Evolutionary conservation across 2,329 filamentous ascomycete species (phyloP).

Genomic region (Fusarium vanettenii): DNA sequence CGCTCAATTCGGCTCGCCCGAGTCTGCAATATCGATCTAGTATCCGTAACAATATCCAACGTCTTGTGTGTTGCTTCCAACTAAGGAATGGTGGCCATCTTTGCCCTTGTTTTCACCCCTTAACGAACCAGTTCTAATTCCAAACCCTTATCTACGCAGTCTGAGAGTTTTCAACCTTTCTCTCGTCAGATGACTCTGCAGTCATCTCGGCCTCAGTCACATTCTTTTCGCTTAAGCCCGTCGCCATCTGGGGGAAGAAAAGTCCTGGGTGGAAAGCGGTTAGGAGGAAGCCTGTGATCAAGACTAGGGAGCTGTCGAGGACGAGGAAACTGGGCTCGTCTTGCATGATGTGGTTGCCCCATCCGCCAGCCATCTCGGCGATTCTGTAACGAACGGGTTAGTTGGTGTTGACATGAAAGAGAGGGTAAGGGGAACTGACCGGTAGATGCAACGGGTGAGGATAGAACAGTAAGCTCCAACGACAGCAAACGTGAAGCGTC

Average conservation of each 20-base stretch:
- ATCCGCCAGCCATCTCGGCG: constrained; percentile 72
- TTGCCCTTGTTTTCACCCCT: neutral
- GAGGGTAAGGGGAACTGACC: constrained; percentile 49
- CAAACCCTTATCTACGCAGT: constrained; percentile 11
- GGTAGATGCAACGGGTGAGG: constrained; percentile 65
- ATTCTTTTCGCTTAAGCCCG: constrained; percentile 38
- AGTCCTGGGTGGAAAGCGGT: constrained; percentile 66
- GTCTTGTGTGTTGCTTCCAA: constrained; percentile 2
- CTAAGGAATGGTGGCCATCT: neutral
- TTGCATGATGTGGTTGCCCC: constrained; percentile 73
- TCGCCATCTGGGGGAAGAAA: constrained; percentile 66
- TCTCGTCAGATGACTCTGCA: constrained; percentile 45
- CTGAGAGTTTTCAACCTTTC: constrained; percentile 27
- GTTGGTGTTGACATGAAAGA: constrained; percentile 4
- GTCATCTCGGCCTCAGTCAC: constrained; percentile 38
- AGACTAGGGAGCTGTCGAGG: constrained; percentile 64
- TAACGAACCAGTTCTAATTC: neutral
- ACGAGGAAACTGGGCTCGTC: constrained; percentile 70
- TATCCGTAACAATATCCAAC: neutral
- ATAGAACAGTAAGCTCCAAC: constrained; percentile 58
- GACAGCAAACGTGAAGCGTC: constrained; percentile 58
- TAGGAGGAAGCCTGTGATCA: constrained; percentile 61
- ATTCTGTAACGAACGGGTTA: constrained; percentile 55
- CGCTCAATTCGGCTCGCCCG: constrained; percentile 9
- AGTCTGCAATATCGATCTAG: constrained; percentile 26